phyloP scores from a whole-genome alignment of 441 rosid genomes.

The Gossypium schwendimanii region DNA sequence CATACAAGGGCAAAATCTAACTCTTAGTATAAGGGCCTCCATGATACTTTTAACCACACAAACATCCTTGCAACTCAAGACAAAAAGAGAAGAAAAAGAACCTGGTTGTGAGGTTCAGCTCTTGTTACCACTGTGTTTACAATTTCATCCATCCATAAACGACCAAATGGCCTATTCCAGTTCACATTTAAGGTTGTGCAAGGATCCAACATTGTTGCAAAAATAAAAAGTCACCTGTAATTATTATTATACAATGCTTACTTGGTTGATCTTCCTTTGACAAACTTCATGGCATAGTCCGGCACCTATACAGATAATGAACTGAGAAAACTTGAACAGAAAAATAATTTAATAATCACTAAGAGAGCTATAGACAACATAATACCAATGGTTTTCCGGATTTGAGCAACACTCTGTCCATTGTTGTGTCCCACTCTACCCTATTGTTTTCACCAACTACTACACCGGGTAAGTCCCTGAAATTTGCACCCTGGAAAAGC shows the following conservation, averaged over 20 bases:
- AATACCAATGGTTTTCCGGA: conserved; percentile 79
- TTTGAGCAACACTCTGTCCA: conserved; percentile 40
- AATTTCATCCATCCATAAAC: conserved; percentile 96
- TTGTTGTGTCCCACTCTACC: conserved; percentile 43
- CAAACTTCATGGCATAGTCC: conserved; percentile 50
- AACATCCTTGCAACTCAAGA: background rate
- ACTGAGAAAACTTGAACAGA: conserved; percentile 7
- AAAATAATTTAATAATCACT: conserved; percentile 12
- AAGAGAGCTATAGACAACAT: background rate
- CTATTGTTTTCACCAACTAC: conserved; percentile 52
- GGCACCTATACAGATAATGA: conserved; percentile 44
- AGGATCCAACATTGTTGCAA: background rate
- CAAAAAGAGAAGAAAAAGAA: conserved; percentile 15
- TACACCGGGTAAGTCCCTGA: conserved; percentile 80
- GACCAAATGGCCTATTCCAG: conserved; percentile 60
- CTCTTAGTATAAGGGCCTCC: too few relatives aligned
- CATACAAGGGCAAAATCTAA: too few relatives aligned
- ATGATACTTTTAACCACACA: background rate
- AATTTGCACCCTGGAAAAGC: conserved; percentile 64
- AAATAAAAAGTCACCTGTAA: background rate
- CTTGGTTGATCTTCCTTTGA: conserved; percentile 76
- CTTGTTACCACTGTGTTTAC: conserved; percentile 66
- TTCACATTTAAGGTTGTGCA: background rate
- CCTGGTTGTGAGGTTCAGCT: conserved; percentile 63
- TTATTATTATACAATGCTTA: conserved; percentile 12